Base-by-base conservation (phyloP, 179 eudicot species). In the Silene vulgaris region DNA sequence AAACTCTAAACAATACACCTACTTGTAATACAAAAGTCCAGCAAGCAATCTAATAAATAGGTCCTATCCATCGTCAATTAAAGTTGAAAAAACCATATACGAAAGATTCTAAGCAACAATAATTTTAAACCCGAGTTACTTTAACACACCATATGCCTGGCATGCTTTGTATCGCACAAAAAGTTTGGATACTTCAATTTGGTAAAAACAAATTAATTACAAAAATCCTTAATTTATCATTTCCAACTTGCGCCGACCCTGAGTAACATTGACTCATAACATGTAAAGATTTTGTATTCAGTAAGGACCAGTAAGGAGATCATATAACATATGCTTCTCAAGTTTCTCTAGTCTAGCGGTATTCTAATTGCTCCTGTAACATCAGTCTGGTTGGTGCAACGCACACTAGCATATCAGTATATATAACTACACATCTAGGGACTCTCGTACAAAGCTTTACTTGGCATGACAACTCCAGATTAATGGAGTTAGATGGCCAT, bases 381-480 rank as follows among this genome's bases (percentile, higher is more conserved):
- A 61, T 61, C 28, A 61, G 65, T 61, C 28, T 23, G 29, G 9
- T 20, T 61, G 65, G 65, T 61, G 65, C 23, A 23, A 21, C 19
- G 20, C 65, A 37, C 43, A 37, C 43, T 37, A 5, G 43, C 43
- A 37, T 5, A 37, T 37, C 8, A 7, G 43, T 37, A 61, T 61
- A 61, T 61, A 30, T 28, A 61, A 61, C 29, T 61, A 21, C 32
- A 4, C 23, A 30, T 20, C 29, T 2, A 20, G 30, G 3, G 65
- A 60, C 62, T 74, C 59, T 21, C 17, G 23, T 28, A 12, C 50
- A 48, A 74, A 74, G 60, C 1, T 32, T 64, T 8, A 30, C 52
- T 52, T 52, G 32, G 70, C 32, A 68, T 68, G 28, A 68, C 70
- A 65, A 26, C 20, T 30, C 48, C 70, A 9, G 28, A 63, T 3